Evolutionary conservation across 768 basidiomycete species (phyloP), one percentile per base, ranked within the genome.

Genomic region (Asterophora parasitica): DNA sequence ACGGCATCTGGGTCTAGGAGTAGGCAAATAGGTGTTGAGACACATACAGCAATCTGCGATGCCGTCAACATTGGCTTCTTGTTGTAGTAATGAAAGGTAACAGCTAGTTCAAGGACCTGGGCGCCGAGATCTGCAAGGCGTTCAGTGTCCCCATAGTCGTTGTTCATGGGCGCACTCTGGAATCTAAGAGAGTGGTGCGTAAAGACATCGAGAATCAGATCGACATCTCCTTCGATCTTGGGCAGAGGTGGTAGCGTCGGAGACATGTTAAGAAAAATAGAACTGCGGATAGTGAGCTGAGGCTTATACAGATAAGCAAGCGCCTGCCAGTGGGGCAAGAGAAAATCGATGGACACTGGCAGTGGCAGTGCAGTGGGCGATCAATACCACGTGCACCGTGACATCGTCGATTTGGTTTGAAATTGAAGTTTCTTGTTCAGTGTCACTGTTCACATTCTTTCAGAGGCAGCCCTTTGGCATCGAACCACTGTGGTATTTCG

Each of bases 61-160:
- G 70, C 68, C 7, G 64, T 52, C 32, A 79, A 51, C 32, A 71
- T 51, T 4, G 82, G 81, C 8, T 61, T 65, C 54, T 70, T 68
- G 12, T 57, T 59, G 57, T 77, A 85, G 17, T 78, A 60, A 46
- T 75, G 72, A 53, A 67, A 67, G 46, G 78, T 78, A 38, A 82
- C 72, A 3, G 67, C 71, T 53, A 83, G 66, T 30, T 77, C 67
- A 31, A 85, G 65, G 4, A 76, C 74, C 49, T 67, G 71, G 42
- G 65, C 58, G 7, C 86, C 86, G 9, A 88, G 68, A 37, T 74
- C 72, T 5, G 75, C 75, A 10, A 88, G 73, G 37, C 86, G 78
- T 17, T 78, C 74, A 16, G 70, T 72, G 55, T 81, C 79, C 9
- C 82, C 81, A 54, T 82, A 82, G 34, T 75, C 71, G 4, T 74